Evolutionary conservation across 1,139 yeast genomes (phyloP).

Genomic region (Magnusiomyces suaveolens): DNA sequence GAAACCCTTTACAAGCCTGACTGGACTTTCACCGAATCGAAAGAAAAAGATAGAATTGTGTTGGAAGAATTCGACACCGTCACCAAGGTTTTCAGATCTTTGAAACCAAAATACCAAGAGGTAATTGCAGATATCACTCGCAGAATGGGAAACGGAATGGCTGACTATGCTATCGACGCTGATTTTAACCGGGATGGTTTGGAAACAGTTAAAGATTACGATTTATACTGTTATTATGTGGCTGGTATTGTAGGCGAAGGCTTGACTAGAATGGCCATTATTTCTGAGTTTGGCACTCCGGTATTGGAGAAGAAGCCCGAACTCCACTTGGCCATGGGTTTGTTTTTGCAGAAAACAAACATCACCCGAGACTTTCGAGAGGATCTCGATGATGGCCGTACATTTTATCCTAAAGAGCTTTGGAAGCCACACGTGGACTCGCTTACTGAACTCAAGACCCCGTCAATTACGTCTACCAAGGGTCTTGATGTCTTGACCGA

Average conservation of each 20-base stretch:
- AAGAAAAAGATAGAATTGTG: constrained; percentile 74
- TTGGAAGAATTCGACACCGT: constrained; percentile 65
- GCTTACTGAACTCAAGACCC: constrained; percentile 42
- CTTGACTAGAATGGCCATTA: constrained; percentile 60
- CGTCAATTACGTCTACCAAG: constrained; percentile 39
- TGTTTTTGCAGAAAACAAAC: constrained; percentile 88
- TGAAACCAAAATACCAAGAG: constrained; percentile 68
- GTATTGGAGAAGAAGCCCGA: constrained; percentile 44
- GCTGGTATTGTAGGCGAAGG: constrained; percentile 99
- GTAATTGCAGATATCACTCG: constrained; percentile 67
- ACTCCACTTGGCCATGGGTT: constrained; percentile 82
- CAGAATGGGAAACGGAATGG: constrained; percentile 97
- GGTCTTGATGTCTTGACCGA: constrained; percentile 67
- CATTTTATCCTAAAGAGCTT: constrained; percentile 92
- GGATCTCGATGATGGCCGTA: constrained; percentile 83
- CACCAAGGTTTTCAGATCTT: constrained; percentile 57
- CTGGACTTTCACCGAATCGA: constrained; percentile 65
- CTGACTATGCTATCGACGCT: constrained; percentile 76
- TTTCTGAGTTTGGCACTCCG: constrained; percentile 36
- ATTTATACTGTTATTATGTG: constrained; percentile 88
- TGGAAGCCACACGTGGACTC: constrained; percentile 66
- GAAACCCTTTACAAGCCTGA: constrained; percentile 48
- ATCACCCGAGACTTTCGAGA: constrained; percentile 93
- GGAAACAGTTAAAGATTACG: constrained; percentile 67
- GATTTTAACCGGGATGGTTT: constrained; percentile 70